These are phyloP conservation scores for Tuber borchii DNA, from an alignment of 495 filamentous ascomycete genomes.

Conservation along the genomic window DNA sequence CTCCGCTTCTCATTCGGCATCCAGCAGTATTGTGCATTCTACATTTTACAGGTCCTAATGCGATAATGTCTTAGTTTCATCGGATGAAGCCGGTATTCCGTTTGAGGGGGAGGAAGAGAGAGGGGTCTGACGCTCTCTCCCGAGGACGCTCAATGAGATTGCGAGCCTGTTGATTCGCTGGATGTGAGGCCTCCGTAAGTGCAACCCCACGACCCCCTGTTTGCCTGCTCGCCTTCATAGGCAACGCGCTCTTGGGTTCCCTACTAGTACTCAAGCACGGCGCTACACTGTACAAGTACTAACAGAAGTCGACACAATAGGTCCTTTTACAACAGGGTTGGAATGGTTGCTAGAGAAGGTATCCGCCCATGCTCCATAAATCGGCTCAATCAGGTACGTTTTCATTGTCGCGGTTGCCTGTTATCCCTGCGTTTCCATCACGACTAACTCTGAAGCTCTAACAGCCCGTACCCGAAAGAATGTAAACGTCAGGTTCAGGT, in stretches of 20 bases:
- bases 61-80: not conserved
- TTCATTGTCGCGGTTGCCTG: not conserved
- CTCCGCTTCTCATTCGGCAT: not conserved
- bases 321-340: not conserved
- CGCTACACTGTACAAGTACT: not conserved
- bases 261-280: not conserved
- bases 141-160: not conserved
- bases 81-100: not conserved
- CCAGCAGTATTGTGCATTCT: not conserved
- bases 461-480: not conserved
- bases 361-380: not conserved
- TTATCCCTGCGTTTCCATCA: not conserved
- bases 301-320: not conserved
- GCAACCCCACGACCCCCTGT: not conserved
- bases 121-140: not conserved
- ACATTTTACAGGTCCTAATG: not conserved
- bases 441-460: not conserved
- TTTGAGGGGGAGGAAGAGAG: not conserved
- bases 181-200: not conserved
- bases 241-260: not conserved
- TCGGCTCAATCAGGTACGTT: not conserved
- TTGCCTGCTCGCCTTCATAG: not conserved
- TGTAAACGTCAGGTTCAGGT: not conserved
- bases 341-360: not conserved
- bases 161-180: not conserved